Percentiles rank a stretch among this genome's conserved stretches.
Evolutionary conservation across 2,329 filamentous ascomycete species (phyloP).

Genomic region (Sporothrix euskadiensis): DNA sequence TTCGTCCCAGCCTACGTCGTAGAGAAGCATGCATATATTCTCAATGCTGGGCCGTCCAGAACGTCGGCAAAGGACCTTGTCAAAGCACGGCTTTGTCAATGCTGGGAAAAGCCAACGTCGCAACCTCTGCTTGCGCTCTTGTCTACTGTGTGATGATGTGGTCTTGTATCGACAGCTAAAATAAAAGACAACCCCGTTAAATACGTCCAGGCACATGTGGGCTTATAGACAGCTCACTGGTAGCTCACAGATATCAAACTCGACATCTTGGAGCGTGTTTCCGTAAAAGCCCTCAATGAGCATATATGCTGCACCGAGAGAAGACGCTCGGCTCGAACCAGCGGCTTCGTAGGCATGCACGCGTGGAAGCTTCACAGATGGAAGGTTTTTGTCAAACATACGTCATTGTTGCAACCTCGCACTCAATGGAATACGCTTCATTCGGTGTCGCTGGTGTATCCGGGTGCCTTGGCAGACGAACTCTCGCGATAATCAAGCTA

Average conservation of each 20-base stretch:
- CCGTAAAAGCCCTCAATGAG: neutral
- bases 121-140: neutral
- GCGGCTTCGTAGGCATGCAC: neutral
- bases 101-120: neutral
- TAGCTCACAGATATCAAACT: neutral
- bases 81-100: neutral
- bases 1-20: neutral
- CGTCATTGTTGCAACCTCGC: slow-evolving; percentile 3
- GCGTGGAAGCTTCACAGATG: neutral
- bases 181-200: too few relatives aligned
- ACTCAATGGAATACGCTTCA: neutral
- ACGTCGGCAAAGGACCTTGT: neutral
- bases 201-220: too few relatives aligned
- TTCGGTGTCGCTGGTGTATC: neutral
- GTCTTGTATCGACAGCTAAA: neutral
- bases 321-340: neutral
- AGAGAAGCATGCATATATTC: neutral
- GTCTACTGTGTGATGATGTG: neutral
- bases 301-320: neutral
- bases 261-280: neutral
- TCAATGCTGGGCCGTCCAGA: neutral
- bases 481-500: neutral
- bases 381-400: neutral
- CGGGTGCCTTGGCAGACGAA: neutral
- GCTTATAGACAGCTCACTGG: neutral